Percentiles rank a stretch among this genome's conserved stretches.
Conservation (phyloP, 2,329 filamentous ascomycete species). For the Immersiporthe knoxdaviesiana region DNA sequence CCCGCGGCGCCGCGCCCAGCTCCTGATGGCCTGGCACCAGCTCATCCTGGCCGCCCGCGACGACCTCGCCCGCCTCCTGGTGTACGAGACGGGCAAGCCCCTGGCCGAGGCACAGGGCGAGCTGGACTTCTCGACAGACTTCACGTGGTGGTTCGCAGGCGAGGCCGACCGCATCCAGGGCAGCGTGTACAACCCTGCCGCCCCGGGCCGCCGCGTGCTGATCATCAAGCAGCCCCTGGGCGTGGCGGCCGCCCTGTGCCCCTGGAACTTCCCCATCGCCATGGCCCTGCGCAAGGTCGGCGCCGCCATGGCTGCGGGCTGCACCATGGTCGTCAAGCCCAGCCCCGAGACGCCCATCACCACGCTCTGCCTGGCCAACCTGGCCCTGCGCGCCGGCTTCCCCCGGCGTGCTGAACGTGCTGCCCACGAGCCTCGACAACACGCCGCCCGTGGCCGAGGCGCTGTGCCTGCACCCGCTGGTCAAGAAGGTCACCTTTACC, state of each 20-base stretch:
- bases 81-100: conserved; percentile 61
- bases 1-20: conserved; percentile 41
- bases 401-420: conserved; percentile 68
- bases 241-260: conserved; percentile 68
- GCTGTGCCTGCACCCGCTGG: conserved; percentile 48
- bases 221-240: conserved; percentile 77
- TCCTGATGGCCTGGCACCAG: conserved; percentile 42
- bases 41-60: conserved; percentile 42
- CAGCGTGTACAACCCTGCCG: conserved; percentile 59
- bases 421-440: conserved; percentile 49
- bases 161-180: conserved; percentile 59
- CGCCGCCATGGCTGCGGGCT: conserved; percentile 71
- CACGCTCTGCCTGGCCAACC: conserved; percentile 67
- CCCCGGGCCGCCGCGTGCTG: conserved; percentile 67
- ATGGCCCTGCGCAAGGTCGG: conserved; percentile 69
- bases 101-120: conserved; percentile 57
- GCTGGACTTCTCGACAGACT: conserved; percentile 57
- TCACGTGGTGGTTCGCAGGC: conserved; percentile 61
- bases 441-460: conserved; percentile 50
- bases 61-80: conserved; percentile 45
- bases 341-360: conserved; percentile 77
- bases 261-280: conserved; percentile 74
- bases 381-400: conserved; percentile 73
- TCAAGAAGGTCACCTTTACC: conserved; percentile 75
- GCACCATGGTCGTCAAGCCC: conserved; percentile 75